These are phyloP conservation scores for Talaromyces marneffei DNA, from an alignment of 2,329 filamentous ascomycete genomes.

Conservation along the genomic window DNA sequence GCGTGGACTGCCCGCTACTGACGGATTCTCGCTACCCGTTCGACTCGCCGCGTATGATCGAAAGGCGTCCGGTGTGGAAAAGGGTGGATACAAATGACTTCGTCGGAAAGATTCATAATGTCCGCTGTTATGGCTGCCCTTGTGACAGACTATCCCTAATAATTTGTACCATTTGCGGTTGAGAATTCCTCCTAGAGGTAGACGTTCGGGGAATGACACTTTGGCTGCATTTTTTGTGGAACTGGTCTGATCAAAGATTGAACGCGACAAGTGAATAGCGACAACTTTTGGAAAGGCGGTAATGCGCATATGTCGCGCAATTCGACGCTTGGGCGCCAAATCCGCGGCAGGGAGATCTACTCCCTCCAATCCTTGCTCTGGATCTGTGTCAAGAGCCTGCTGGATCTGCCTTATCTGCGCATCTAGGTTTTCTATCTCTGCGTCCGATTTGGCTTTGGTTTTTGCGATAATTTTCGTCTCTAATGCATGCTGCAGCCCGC, in stretches of 20 bases:
- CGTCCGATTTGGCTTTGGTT: slow-evolving; percentile 48
- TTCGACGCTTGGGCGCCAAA: slow-evolving; percentile 71
- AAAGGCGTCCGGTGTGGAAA: slow-evolving; percentile 74
- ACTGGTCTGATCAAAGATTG: slow-evolving; percentile 74
- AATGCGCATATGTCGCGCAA: slow-evolving; percentile 82
- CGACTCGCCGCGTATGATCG: slow-evolving; percentile 64
- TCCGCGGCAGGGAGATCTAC: slow-evolving; percentile 69
- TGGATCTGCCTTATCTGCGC: slow-evolving; percentile 61
- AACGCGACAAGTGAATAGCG: slow-evolving; percentile 85
- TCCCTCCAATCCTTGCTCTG: slow-evolving; percentile 67
- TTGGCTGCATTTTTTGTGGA: slow-evolving; percentile 94
- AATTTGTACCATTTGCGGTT: slow-evolving; percentile 76
- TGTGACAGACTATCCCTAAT: slow-evolving; percentile 83
- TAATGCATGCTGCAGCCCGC: slow-evolving; percentile 75
- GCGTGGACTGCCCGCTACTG: slow-evolving; percentile 45
- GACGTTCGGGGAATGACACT: slow-evolving; percentile 81
- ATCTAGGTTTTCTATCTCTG: slow-evolving; percentile 48
- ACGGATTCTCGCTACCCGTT: slow-evolving; percentile 49
- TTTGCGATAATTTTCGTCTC: slow-evolving; percentile 58
- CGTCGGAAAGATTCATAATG: slow-evolving; percentile 96
- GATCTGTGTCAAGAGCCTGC: slow-evolving; percentile 68
- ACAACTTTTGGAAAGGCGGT: slow-evolving; percentile 83
- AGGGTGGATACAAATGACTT: slow-evolving; percentile 73
- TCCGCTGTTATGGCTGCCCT: slow-evolving; percentile 90
- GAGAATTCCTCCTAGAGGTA: slow-evolving; percentile 74